Conservation (phyloP, 352 stramenopile species). For the Globisporangium ultimum region DNA sequence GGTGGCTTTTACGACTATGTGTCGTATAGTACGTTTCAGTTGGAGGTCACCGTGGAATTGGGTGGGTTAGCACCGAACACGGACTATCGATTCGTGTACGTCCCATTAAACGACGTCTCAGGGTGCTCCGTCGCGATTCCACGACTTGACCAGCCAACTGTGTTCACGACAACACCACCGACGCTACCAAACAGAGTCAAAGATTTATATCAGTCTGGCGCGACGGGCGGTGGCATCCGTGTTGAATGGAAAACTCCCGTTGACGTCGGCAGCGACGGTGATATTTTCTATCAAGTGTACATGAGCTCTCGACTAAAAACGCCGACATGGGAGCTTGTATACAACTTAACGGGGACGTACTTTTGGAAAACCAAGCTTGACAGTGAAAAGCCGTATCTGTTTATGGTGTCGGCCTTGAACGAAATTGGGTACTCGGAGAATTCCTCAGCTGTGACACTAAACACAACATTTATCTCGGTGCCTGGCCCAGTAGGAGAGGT, state of each 20-base stretch:
- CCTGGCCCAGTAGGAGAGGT: slow-evolving; percentile 38
- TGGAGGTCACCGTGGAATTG: slow-evolving; percentile 41
- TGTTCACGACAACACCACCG: slow-evolving; percentile 24
- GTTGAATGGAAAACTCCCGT: slow-evolving; percentile 36
- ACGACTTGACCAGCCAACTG: not conserved
- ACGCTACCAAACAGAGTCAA: slow-evolving; percentile 23
- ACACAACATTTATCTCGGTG: slow-evolving; percentile 43
- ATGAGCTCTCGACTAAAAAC: slow-evolving; percentile 25
- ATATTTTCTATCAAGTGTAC: slow-evolving; percentile 51
- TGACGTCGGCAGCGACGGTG: slow-evolving; percentile 31
- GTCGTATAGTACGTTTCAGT: slow-evolving; percentile 18
- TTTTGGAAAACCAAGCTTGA: slow-evolving; percentile 57
- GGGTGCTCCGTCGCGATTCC: slow-evolving; percentile 20
- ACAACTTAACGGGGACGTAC: slow-evolving; percentile 33
- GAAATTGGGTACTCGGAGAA: slow-evolving; percentile 37
- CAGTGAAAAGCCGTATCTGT: slow-evolving; percentile 40
- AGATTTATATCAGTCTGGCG: slow-evolving; percentile 27
- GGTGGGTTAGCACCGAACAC: slow-evolving; percentile 34
- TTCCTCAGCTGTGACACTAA: slow-evolving; percentile 24
- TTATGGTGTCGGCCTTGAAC: slow-evolving; percentile 48
- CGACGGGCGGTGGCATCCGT: slow-evolving; percentile 49
- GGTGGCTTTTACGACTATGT: slow-evolving; percentile 27
- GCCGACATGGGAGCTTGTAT: slow-evolving; percentile 33
- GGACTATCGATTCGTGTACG: slow-evolving; percentile 38
- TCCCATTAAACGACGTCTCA: slow-evolving; percentile 48